phyloP scores from a whole-genome alignment of 345 rosid species.

The Physaria fendleri region DNA sequence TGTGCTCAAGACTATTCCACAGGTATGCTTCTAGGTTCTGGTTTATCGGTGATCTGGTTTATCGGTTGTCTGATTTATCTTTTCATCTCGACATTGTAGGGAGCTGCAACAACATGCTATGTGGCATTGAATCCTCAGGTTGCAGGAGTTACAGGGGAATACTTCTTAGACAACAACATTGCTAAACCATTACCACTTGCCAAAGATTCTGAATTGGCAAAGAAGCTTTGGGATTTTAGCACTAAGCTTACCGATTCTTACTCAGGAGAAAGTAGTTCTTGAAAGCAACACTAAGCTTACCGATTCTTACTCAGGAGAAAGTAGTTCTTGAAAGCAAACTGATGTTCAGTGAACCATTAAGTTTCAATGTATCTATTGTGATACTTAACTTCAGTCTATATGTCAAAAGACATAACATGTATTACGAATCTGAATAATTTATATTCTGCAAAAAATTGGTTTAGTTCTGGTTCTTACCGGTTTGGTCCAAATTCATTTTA shows the following conservation, averaged over 20 bases:
- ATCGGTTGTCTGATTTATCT: not conserved
- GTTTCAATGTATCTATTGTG: not conserved
- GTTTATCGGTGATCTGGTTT: not conserved
- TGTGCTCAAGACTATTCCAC: conserved; percentile 26
- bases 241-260: conserved; percentile 28
- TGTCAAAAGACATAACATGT: conserved; percentile 1
- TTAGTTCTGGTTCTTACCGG: not conserved
- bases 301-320: conserved; percentile 19
- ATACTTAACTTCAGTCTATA: not conserved
- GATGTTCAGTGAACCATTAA: not conserved
- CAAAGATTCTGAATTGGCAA: conserved; percentile 40
- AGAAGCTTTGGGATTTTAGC: conserved; percentile 48
- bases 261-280: conserved; percentile 16
- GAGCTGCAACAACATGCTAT: conserved; percentile 74
- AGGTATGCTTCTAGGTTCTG: conserved; percentile 15
- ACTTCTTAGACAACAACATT: conserved; percentile 47
- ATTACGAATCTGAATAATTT: not conserved
- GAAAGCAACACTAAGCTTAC: conserved; percentile 21
- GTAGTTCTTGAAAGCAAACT: conserved; percentile 1
- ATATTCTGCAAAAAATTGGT: not conserved
- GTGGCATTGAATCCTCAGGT: conserved; percentile 61
- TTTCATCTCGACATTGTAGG: conserved; percentile 30
- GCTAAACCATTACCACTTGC: conserved; percentile 37
- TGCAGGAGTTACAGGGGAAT: conserved; percentile 44
- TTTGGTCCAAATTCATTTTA: too few relatives aligned